Evolutionary conservation across 306 rosid genomes (phyloP).

Genomic region (Oemleria cerasiformis): DNA sequence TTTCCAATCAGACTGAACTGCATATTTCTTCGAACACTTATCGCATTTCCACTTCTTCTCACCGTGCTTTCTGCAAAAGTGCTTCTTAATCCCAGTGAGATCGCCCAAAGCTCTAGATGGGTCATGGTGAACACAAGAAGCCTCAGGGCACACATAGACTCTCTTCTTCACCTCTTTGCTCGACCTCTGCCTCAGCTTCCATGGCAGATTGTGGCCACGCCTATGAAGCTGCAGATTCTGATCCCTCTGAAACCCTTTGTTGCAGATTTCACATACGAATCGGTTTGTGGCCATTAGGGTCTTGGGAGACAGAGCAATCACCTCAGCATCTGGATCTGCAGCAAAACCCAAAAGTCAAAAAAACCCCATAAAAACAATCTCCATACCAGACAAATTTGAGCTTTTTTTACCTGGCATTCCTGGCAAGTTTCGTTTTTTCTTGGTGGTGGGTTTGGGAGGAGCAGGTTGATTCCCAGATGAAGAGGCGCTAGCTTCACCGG

Average conservation of each 20-base stretch:
- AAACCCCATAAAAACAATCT: not conserved
- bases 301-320: slow-evolving; percentile 86
- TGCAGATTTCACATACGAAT: slow-evolving; percentile 91
- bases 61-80: slow-evolving; percentile 89
- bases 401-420: slow-evolving; percentile 86
- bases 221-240: slow-evolving; percentile 96
- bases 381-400: not conserved
- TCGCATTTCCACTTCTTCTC: slow-evolving; percentile 99
- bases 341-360: not conserved
- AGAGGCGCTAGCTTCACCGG: slow-evolving; percentile 83
- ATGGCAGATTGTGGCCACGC: slow-evolving; percentile 86
- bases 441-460: slow-evolving; percentile 48
- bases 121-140: slow-evolving; percentile 81
- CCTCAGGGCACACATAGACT: slow-evolving; percentile 90
- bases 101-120: slow-evolving; percentile 90
- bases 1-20: slow-evolving; percentile 97
- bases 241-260: slow-evolving; percentile 91
- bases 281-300: slow-evolving; percentile 79
- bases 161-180: slow-evolving; percentile 77
- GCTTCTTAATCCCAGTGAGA: slow-evolving; percentile 89
- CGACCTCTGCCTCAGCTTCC: slow-evolving; percentile 84
- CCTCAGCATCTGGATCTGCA: slow-evolving; percentile 95
- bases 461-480: slow-evolving; percentile 60
- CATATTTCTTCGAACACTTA: slow-evolving; percentile 86
- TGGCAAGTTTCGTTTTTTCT: slow-evolving; percentile 81